phyloP scores from a whole-genome alignment of 192 early-diverging fungal species.

The Linnemannia schmuckeri region DNA sequence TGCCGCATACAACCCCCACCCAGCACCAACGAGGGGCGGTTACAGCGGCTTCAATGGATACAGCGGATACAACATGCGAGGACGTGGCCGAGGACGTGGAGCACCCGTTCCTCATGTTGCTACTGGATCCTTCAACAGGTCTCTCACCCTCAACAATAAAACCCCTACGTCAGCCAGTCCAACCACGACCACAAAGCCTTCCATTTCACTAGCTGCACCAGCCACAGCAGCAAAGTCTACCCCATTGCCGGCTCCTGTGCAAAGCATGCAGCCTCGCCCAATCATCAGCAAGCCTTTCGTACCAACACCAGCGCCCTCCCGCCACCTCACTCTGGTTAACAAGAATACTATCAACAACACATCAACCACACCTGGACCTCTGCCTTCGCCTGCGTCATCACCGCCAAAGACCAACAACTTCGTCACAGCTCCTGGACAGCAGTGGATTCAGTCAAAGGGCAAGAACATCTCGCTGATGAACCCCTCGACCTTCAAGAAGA shows the following conservation, averaged over 20 bases:
- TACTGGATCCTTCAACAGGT: constrained; percentile 26
- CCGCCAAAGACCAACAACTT: not conserved
- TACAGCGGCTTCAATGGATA: constrained; percentile 16
- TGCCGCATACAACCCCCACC: not conserved
- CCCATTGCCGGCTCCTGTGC: not conserved
- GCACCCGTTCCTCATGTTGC: not conserved
- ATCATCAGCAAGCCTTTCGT: not conserved
- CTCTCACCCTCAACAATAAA: constrained; percentile 42
- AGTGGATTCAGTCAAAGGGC: constrained; percentile 52
- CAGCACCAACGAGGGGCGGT: constrained; percentile 8
- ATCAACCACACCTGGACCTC: not conserved
- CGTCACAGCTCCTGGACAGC: constrained; percentile 6
- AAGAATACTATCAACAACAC: constrained; percentile 3
- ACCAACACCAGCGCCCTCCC: constrained; percentile 13
- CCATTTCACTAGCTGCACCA: not conserved
- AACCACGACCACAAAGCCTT: not conserved
- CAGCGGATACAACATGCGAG: constrained; percentile 29
- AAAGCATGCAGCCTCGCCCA: not conserved
- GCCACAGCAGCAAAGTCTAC: not conserved
- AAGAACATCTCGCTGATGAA: constrained; percentile 55
- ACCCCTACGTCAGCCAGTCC: not conserved
- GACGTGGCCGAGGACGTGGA: constrained; percentile 26
- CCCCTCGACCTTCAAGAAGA: constrained; percentile 42
- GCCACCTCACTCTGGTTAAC: constrained; percentile 40
- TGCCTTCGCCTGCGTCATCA: not conserved